Base-by-base conservation (phyloP, 805 yeast genomes). In the Zygoascus ofunaensis region DNA sequence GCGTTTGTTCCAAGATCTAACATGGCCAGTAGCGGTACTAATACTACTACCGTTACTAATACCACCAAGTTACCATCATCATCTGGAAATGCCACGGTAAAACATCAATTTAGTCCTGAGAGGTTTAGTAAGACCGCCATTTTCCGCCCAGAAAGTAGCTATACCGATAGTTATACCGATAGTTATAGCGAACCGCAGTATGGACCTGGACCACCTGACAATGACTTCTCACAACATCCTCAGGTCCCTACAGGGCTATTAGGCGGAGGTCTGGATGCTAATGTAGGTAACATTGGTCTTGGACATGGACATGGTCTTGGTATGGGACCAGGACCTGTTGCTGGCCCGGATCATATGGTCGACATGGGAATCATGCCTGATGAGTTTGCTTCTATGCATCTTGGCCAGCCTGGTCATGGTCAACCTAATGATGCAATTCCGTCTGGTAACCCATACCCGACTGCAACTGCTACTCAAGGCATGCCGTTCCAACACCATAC, bases 401-500 rank as follows among this genome's bases (percentile, higher is more conserved):
- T 26, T 8, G 30, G 10, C 7, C 10, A 26, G 12, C 12, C 30
- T 7, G 30, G 12, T 7, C 30, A 8, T 26, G 30, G 30, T 8
- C 10, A 7, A 8, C 12, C 30, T 7, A 8, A 8, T 8, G 10
- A 8, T 26, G 10, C 30, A 12, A 7, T 12, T 26, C 30, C 30
- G 7, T 7, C 10, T 26, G 30, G 30, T 8, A 26, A 26, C 12
- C n/a, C n/a, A n/a, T n/a, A n/a, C n/a, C n/a, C n/a, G n/a, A n/a
- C n/a, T n/a, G 7, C 30, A 7, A 12, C 30, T 26, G 30, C 30
- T 26, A 12, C 30, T 26, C 30, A 26, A 26, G 30, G 30, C 12
- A 26, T 26, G 30, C 7, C 49, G 30, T 54, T 39, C 26, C 49
- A 50, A 24, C 52, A 48, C 22, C 62, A 56, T 28, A 48, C 56